Evolutionary conservation across 495 filamentous ascomycete species (phyloP).

Genomic region (Trichoderma virens): DNA sequence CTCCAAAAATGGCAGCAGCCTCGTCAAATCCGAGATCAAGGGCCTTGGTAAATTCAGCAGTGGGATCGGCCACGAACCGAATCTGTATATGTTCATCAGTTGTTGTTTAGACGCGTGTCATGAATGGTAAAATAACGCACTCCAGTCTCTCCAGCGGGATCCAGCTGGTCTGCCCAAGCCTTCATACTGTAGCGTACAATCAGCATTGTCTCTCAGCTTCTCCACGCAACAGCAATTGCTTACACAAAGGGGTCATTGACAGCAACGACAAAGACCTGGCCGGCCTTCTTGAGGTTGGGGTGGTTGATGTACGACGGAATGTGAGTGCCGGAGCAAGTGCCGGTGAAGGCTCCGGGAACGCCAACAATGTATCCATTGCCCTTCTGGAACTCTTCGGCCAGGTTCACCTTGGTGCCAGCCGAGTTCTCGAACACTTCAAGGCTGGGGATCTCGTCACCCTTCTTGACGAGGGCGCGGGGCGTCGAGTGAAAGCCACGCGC

Average conservation of each 20-base stretch:
- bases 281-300: constrained; percentile 62
- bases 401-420: constrained; percentile 77
- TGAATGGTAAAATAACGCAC: constrained; percentile 43
- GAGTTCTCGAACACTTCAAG: constrained; percentile 55
- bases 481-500: constrained; percentile 47
- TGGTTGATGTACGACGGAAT: constrained; percentile 76
- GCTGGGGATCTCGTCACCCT: constrained; percentile 55
- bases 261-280: constrained; percentile 75
- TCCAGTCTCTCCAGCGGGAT: constrained; percentile 61
- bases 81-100: constrained; percentile 31
- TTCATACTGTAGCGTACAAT: constrained; percentile 56
- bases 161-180: constrained; percentile 70
- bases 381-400: constrained; percentile 61
- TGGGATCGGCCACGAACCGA: constrained; percentile 86
- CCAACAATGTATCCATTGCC: constrained; percentile 76
- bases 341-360: constrained; percentile 82
- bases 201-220: neutral
- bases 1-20: constrained; percentile 68
- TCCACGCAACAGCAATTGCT: constrained; percentile 23
- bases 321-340: constrained; percentile 70
- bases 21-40: constrained; percentile 81
- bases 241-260: constrained; percentile 97
- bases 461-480: constrained; percentile 40
- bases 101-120: neutral
- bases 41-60: constrained; percentile 73